Evolutionary conservation across 805 yeast species (phyloP), one percentile per base, ranked within the genome.

Genomic region (Starmerella bacillaris): DNA sequence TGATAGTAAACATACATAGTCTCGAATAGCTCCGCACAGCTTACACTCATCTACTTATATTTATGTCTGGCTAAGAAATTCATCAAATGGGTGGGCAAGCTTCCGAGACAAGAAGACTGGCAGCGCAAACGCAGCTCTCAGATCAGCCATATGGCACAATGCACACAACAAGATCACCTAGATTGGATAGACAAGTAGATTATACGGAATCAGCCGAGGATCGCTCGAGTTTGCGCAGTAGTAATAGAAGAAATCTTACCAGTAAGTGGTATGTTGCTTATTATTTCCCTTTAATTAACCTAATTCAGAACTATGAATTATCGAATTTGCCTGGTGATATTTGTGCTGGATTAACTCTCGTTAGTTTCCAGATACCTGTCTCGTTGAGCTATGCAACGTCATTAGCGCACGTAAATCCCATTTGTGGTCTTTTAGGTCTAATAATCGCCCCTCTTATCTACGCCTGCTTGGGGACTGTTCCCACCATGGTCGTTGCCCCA

Each of bases 311-410:
- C 36, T 72, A 72, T 38, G 27, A 47, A 12, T 40, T 45, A 42
- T 31, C 39, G 26, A 50, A 53, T 31, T 44, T 72, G 28, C 43
- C 65, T 6, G 67, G 74, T 18, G 98, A 86, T 50, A 49, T 78
- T 6, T 56, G 76, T 14, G 92, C 94, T 2, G 96, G 98, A 0
- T 48, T 82, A 4, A 74, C 95, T 1, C 55, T 84, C 24, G 94
- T 94, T 0, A 75, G 89, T 4, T 86, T 83, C 56, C 95, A 84
- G 53, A 71, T 86, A 33, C 96, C 98, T 1, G 60, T 86, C 36
- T 76, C 83, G n/a, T 64, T 74, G 66, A 69, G 78, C 2, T 77
- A 77, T 49, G 89, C 94, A 3, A 74, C 80, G 0, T 74, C 92
- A 0, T 61, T 83, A 30, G 92, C 93, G 2, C 80, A 74, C 47